These are phyloP conservation scores for Suillus lakei DNA, from an alignment of 768 basidiomycete species.

Conservation along the genomic window DNA sequence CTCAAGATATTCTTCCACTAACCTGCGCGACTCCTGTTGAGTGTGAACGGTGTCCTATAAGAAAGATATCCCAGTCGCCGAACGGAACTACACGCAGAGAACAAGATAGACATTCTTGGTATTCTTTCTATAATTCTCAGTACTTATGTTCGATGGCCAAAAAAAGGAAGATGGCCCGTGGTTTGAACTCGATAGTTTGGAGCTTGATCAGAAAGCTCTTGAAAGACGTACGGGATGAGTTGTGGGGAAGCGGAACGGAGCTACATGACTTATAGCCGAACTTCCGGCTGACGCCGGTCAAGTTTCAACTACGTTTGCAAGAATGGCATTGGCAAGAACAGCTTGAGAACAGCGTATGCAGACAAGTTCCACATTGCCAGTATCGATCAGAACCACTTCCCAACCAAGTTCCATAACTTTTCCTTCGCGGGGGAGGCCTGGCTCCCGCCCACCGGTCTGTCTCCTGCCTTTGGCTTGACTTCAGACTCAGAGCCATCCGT, in stretches of 20 bases:
- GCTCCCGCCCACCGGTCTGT: neutral
- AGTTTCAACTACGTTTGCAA: no score
- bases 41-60: neutral
- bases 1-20: neutral
- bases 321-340: neutral
- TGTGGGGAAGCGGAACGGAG: neutral
- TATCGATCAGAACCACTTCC: conserved; percentile 7
- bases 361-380: neutral
- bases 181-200: neutral
- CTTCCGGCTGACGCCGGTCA: neutral
- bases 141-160: neutral
- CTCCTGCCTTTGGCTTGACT: neutral
- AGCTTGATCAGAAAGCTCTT: neutral
- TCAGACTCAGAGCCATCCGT: neutral
- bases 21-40: neutral
- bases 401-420: conserved; percentile 13
- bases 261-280: neutral
- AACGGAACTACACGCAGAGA: neutral
- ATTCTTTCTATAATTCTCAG: neutral
- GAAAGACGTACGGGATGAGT: neutral
- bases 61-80: neutral
- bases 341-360: neutral
- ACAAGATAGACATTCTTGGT: neutral
- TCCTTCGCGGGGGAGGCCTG: neutral
- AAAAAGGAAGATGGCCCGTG: neutral